Conservation (phyloP, 371 early-diverging fungal genomes). For the Syncephalis plumigaleata region DNA sequence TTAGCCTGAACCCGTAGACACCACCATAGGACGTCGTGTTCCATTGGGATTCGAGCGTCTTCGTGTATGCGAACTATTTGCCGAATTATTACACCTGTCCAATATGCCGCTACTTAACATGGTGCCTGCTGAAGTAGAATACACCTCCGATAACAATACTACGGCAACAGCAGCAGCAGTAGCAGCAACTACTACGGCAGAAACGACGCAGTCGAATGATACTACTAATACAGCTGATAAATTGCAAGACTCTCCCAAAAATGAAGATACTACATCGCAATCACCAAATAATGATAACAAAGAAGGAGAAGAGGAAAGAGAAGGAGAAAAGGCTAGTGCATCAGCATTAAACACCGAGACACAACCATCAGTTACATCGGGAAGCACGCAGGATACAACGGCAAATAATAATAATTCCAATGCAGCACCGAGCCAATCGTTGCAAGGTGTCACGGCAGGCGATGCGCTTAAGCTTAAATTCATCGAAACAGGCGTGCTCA, state of each 20-base stretch:
- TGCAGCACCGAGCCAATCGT: neutral
- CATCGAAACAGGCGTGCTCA: constrained; percentile 15
- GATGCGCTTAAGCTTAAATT: constrained; percentile 47
- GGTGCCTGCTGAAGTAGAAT: neutral
- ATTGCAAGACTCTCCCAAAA: neutral
- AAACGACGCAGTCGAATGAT: neutral
- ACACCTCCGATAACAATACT: neutral
- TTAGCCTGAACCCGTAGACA: constrained; percentile 28
- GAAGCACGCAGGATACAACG: no score
- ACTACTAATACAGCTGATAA: neutral
- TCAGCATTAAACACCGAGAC: no score
- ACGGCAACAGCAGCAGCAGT: neutral
- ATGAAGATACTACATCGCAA: neutral
- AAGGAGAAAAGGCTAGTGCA: no score
- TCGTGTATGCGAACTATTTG: constrained; percentile 88
- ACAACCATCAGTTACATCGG: no score
- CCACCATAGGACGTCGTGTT: constrained; percentile 38
- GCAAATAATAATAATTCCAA: no score
- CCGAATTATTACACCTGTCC: constrained; percentile 79
- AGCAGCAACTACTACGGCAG: neutral
- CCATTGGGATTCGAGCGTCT: constrained; percentile 88
- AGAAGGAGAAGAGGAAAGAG: neutral
- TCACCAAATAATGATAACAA: neutral
- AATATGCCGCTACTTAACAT: constrained; percentile 54
- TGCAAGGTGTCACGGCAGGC: constrained; percentile 27